A percentile compares a stretch with the other conserved stretches of the same genome.
These are phyloP conservation scores for Adenanthera pavonina DNA, from an alignment of 306 rosid species.

Conservation along the genomic window DNA sequence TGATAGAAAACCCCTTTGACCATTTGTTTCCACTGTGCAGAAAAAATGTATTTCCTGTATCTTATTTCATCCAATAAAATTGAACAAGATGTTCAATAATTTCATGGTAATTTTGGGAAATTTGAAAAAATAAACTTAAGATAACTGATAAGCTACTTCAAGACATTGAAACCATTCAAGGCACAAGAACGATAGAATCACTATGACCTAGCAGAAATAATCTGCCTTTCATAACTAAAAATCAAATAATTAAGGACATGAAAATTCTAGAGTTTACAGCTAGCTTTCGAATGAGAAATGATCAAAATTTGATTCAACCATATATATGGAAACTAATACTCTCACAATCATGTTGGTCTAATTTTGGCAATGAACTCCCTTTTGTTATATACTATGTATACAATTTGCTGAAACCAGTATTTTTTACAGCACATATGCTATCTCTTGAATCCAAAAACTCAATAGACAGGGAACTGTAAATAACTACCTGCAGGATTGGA, in stretches of 20 bases:
- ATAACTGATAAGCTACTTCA: neutral
- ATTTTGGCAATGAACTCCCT: neutral
- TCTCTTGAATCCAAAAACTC: conserved; percentile 23
- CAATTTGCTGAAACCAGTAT: neutral
- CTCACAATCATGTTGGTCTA: neutral
- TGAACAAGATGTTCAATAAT: neutral
- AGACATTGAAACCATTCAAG: neutral
- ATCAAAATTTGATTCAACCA: neutral
- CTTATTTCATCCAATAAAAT: neutral
- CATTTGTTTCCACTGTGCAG: neutral
- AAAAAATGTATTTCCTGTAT: neutral
- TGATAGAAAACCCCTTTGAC: neutral
- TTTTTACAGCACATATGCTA: neutral
- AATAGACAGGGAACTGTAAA: conserved; percentile 19
- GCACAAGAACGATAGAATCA: neutral
- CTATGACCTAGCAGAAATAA: neutral
- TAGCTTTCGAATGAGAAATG: neutral
- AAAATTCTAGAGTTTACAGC: neutral
- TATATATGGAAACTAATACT: neutral
- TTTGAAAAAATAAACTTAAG: neutral
- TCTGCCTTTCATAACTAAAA: neutral
- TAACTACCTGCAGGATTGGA: conserved; percentile 84
- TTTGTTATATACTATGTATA: neutral
- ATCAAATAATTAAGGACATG: neutral
- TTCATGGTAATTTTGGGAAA: neutral